These are phyloP conservation scores for Sporisorium scitamineum DNA, from an alignment of 1,284 basidiomycete species.

Conservation along the genomic window DNA sequence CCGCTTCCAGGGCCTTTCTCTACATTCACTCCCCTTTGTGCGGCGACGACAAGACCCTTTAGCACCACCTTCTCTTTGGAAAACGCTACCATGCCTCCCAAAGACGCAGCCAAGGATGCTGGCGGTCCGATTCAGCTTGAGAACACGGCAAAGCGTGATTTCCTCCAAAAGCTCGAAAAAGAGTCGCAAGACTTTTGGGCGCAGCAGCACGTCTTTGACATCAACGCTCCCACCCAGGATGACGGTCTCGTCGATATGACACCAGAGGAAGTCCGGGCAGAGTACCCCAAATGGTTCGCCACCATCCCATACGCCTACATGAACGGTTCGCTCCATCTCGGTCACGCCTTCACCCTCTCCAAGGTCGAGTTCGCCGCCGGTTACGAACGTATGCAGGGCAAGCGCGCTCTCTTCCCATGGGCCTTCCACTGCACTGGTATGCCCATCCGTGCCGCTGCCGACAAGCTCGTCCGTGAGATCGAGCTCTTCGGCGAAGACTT, in stretches of 20 bases:
- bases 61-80: neutral
- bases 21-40: neutral
- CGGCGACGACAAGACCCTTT: neutral
- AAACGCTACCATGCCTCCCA: constrained; percentile 49
- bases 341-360: constrained; percentile 97
- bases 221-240: constrained; percentile 77
- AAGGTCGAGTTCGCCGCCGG: constrained; percentile 98
- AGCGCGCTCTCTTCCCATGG: constrained; percentile 93
- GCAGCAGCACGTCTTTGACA: constrained; percentile 77
- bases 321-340: constrained; percentile 97
- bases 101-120: constrained; percentile 39
- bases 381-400: constrained; percentile 94
- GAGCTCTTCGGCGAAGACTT: constrained; percentile 95
- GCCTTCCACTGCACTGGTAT: constrained; percentile 95
- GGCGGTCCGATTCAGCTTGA: constrained; percentile 69
- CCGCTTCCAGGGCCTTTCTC: constrained; percentile 32
- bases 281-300: constrained; percentile 95
- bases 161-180: constrained; percentile 83
- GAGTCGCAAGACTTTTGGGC: constrained; percentile 86
- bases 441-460: constrained; percentile 97
- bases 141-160: constrained; percentile 88
- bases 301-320: constrained; percentile 90
- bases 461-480: constrained; percentile 98
- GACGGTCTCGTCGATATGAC: constrained; percentile 54
- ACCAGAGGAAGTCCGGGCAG: constrained; percentile 71